Evolutionary conservation across 768 basidiomycete species (phyloP), one percentile per base, ranked within the genome.

Genomic region (Panaeolus papilionaceus): DNA sequence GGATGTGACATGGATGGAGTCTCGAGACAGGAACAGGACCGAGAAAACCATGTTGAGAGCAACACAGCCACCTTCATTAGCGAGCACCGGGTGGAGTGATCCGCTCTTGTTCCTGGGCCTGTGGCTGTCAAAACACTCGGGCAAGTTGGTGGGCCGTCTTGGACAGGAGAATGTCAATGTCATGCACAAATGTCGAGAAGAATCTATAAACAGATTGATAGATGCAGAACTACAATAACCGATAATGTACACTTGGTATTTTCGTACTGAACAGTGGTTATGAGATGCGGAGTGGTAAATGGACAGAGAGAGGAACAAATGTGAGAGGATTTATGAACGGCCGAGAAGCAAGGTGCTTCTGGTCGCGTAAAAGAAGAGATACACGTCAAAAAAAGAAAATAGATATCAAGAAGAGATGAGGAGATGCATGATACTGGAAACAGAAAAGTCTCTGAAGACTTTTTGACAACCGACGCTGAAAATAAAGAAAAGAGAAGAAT

Each of bases 181-280:
- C 10, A 42, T 42, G 16, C 10, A 42, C 16, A 42, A 42, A 42
- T 42, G 45, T 16, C 45, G 28, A 58, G 20, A 23, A 20, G 7
- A 26, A 3, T 51, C 28, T 33, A 58, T 33, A 4, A 58, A 58
- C 37, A 58, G 26, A 33, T 58, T 28, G 54, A 58, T 58, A 58
- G 54, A 58, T 58, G 54, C 54, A 58, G 54, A 58, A 58, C 28
- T 58, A 58, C 26, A 33, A 33, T 58, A 58, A 58, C 54, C 54
- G 54, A 33, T 58, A 58, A 58, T 58, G 54, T 58, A 58, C 54
- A 58, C 33, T 58, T 58, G 20, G 28, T 58, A 58, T 58, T 58
- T 58, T 58, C 26, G 54, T 58, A 58, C 49, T 51, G 49, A 51
- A 51, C 49, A 51, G 23, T 51, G 49, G 49, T 51, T 51, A 51